These are phyloP conservation scores for Amorphotheca resinae DNA, from an alignment of 495 filamentous ascomycete species.

Conservation along the genomic window DNA sequence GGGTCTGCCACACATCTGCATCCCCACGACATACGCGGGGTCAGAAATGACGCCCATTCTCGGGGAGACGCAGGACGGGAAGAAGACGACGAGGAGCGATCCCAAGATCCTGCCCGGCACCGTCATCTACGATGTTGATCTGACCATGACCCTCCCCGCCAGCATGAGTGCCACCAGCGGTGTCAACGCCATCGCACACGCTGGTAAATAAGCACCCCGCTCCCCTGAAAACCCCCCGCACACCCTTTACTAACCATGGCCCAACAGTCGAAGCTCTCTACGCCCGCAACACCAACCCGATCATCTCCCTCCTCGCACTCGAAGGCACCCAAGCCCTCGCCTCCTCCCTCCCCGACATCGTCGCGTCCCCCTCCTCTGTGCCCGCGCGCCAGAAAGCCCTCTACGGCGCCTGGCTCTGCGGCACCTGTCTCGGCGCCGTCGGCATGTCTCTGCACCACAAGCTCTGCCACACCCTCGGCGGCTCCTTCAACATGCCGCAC, in stretches of 20 bases:
- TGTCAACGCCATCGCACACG: conserved; percentile 60
- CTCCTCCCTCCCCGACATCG: conserved; percentile 41
- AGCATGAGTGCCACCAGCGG: conserved; percentile 50
- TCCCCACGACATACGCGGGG: conserved; percentile 58
- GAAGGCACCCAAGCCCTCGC: conserved; percentile 45
- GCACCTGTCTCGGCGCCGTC: conserved; percentile 48
- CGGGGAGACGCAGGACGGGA: conserved; percentile 50
- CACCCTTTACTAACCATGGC: conserved; percentile 1
- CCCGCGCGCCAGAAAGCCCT: conserved; percentile 44
- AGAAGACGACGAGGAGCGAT: conserved; percentile 53
- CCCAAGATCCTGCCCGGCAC: conserved; percentile 52
- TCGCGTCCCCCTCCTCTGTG: conserved; percentile 33
- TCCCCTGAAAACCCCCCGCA: not conserved
- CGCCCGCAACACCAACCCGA: conserved; percentile 47
- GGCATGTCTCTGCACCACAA: conserved; percentile 65
- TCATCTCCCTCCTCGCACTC: conserved; percentile 43
- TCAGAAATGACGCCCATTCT: conserved; percentile 60
- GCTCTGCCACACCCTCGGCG: conserved; percentile 56
- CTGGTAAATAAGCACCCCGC: conserved; percentile 26
- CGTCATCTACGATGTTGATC: conserved; percentile 58
- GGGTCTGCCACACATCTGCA: conserved; percentile 50
- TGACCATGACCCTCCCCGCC: conserved; percentile 51
- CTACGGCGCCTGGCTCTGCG: conserved; percentile 58
- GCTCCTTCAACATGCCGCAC: conserved; percentile 57
- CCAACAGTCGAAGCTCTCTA: conserved; percentile 61